These are phyloP conservation scores for Trichoderma gracile DNA, from an alignment of 2,329 filamentous ascomycete genomes.

Conservation along the genomic window DNA sequence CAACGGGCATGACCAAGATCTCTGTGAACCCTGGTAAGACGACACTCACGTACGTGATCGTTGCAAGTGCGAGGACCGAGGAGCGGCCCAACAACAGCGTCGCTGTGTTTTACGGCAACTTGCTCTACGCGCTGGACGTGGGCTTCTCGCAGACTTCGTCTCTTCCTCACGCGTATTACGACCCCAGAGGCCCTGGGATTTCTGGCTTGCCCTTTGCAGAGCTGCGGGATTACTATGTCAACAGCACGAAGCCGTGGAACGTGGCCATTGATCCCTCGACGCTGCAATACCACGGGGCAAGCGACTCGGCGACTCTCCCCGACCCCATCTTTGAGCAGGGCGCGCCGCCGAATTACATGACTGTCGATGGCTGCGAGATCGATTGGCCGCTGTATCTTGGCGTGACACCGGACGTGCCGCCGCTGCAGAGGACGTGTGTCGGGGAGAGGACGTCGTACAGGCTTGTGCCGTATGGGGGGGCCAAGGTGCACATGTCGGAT, in stretches of 20 bases:
- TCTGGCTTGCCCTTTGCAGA: constrained; percentile 31
- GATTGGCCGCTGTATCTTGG: constrained; percentile 36
- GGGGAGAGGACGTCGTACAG: constrained; percentile 37
- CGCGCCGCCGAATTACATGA: constrained; percentile 41
- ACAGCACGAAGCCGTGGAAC: constrained; percentile 36
- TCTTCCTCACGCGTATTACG: constrained; percentile 30
- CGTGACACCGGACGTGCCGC: constrained; percentile 37
- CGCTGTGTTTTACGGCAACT: constrained; percentile 45
- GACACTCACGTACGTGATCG: constrained; percentile 29
- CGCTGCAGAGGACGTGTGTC: constrained; percentile 27
- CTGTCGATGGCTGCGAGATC: constrained; percentile 43
- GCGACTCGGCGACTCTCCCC: constrained; percentile 33
- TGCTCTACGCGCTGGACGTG: constrained; percentile 47
- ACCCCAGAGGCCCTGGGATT: constrained; percentile 28
- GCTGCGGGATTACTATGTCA: constrained; percentile 39
- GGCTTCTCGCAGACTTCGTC: constrained; percentile 33
- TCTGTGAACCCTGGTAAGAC: constrained; percentile 28
- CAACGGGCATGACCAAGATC: constrained; percentile 32
- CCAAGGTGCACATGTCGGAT: constrained; percentile 47
- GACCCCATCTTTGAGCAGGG: constrained; percentile 34
- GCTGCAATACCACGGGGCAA: constrained; percentile 31
- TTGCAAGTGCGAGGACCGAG: constrained; percentile 30
- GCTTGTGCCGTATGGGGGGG: constrained; percentile 49
- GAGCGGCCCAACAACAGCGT: constrained; percentile 40
- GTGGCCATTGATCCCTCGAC: constrained; percentile 35